These are phyloP conservation scores for Amphichorda felina DNA, from an alignment of 2,329 filamentous ascomycete species.

Conservation along the genomic window DNA sequence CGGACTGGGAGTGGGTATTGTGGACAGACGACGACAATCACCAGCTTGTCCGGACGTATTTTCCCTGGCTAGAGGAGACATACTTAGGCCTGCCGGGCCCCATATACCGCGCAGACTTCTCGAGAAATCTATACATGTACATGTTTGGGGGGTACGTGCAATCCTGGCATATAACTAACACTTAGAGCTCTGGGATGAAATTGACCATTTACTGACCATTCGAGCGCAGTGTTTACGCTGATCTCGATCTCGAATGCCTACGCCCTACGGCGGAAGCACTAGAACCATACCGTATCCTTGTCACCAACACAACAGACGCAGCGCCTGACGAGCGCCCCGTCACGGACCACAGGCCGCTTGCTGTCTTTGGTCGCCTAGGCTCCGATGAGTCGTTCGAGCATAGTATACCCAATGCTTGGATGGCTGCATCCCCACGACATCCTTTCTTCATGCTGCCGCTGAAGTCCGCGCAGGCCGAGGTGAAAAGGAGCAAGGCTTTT, in stretches of 20 bases:
- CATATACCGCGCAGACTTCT: slow-evolving; percentile 19
- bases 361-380: slow-evolving; percentile 20
- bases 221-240: slow-evolving; percentile 7
- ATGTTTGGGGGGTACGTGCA: slow-evolving; percentile 18
- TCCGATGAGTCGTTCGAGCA: slow-evolving; percentile 13
- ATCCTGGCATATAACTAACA: background rate
- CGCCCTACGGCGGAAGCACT: slow-evolving; percentile 11
- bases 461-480: slow-evolving; percentile 5
- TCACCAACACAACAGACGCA: background rate
- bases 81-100: slow-evolving; percentile 15
- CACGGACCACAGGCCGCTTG: slow-evolving; percentile 4
- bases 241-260: slow-evolving; percentile 16
- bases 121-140: slow-evolving; percentile 22
- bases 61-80: slow-evolving; percentile 16
- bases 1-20: slow-evolving; percentile 21
- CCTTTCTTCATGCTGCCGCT: slow-evolving; percentile 18
- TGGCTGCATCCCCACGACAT: slow-evolving; percentile 20
- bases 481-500: slow-evolving; percentile 4
- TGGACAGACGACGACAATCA: slow-evolving; percentile 24
- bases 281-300: slow-evolving; percentile 8
- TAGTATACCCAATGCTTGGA: slow-evolving; percentile 24
- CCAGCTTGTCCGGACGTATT: slow-evolving; percentile 15
- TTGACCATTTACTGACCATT: background rate
- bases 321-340: slow-evolving; percentile 1
- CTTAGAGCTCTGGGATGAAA: too few species aligned